These are phyloP conservation scores for Beta vulgaris DNA, from an alignment of 148 eudicot genomes.

Conservation along the genomic window DNA sequence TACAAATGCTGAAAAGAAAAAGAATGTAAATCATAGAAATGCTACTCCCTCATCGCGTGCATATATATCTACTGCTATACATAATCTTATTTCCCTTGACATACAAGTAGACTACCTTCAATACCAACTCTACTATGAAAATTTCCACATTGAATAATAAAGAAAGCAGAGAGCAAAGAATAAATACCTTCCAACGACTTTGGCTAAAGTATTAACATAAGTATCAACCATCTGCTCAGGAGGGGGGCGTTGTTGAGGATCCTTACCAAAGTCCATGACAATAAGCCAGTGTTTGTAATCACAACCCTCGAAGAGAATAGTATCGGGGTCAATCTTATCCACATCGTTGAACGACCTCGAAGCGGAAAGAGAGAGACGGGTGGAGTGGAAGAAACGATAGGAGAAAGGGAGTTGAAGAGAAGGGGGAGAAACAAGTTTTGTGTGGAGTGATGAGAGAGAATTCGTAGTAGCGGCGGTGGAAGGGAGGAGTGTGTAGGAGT, in stretches of 20 bases:
- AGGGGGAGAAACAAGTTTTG: constrained; percentile 11
- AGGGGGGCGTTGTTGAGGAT: constrained; percentile 45
- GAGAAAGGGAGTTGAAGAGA: background rate
- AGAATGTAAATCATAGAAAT: no score
- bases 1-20: no score
- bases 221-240: constrained; percentile 71
- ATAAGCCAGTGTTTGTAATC: constrained; percentile 94
- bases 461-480: background rate
- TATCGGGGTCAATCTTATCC: constrained; percentile 60
- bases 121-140: no score
- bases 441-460: background rate
- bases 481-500: constrained; percentile 12
- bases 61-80: no score
- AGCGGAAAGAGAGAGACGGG: constrained; percentile 18
- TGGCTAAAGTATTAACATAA: constrained; percentile 72
- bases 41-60: no score
- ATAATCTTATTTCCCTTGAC: no score
- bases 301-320: constrained; percentile 83
- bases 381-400: constrained; percentile 32
- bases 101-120: no score
- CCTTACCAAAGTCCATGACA: constrained; percentile 70
- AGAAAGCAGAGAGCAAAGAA: no score
- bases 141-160: background rate
- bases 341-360: constrained; percentile 26
- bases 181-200: constrained; percentile 74